Evolutionary conservation across 2,329 filamentous ascomycete genomes (phyloP).

Genomic region (Stromatinia cepivora): DNA sequence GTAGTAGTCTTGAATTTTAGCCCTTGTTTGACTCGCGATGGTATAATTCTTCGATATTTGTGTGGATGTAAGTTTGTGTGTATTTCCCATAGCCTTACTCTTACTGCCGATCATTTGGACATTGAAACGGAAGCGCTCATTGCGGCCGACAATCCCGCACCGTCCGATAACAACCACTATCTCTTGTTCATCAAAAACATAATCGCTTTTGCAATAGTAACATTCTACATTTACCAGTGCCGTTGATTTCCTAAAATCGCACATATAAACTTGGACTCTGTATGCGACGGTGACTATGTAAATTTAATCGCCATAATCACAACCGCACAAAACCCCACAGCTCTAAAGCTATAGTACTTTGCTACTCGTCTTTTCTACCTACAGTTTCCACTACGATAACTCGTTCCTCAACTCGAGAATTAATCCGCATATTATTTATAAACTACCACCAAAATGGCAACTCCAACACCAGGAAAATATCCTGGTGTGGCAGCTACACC

Average conservation of each 20-base stretch:
- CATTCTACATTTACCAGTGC: background rate
- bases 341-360: background rate
- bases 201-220: background rate
- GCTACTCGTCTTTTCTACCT: background rate
- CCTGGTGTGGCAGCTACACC: constrained; percentile 51
- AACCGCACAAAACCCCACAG: too few relatives aligned
- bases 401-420: background rate
- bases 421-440: background rate
- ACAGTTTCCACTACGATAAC: background rate
- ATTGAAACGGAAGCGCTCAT: background rate
- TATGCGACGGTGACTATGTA: background rate
- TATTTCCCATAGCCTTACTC: too few relatives aligned
- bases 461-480: constrained; percentile 39
- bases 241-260: background rate
- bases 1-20: constrained; percentile 19
- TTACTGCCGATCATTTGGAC: too few relatives aligned
- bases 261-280: background rate
- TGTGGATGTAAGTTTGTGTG: background rate
- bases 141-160: background rate
- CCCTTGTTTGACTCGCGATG: constrained; percentile 4
- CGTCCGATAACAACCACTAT: background rate
- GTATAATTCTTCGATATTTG: background rate
- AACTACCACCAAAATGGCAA: constrained; percentile 35
- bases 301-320: background rate
- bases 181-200: background rate